These are phyloP conservation scores for Curvularia spicifera DNA, from an alignment of 2,329 filamentous ascomycete species.

Conservation along the genomic window DNA sequence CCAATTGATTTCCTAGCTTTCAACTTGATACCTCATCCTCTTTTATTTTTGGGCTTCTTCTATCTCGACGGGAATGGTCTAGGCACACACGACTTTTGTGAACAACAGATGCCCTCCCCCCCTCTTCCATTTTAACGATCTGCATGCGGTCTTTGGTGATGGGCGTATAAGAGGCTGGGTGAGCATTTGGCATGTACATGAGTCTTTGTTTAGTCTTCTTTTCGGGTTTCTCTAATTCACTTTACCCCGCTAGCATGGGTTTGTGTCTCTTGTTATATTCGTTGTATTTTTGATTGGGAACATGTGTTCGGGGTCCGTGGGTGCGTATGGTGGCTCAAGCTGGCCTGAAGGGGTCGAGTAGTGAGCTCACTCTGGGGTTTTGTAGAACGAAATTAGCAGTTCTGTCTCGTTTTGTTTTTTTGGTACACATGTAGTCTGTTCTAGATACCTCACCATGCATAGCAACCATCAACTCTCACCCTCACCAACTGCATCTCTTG, in stretches of 20 bases:
- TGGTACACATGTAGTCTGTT: too few relatives aligned
- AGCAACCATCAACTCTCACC: background rate
- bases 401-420: too few relatives aligned
- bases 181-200: slow-evolving; percentile 1
- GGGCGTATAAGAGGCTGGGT: background rate
- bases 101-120: background rate
- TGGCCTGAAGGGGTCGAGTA: too few relatives aligned
- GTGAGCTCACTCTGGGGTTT: too few relatives aligned
- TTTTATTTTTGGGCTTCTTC: background rate
- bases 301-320: background rate
- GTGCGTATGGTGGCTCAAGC: background rate
- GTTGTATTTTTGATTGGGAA: background rate
- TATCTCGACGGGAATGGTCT: background rate
- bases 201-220: background rate
- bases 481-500: slow-evolving; percentile 5
- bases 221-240: background rate
- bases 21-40: background rate
- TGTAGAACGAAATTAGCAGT: too few relatives aligned
- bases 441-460: background rate
- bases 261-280: background rate
- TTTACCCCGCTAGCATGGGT: background rate
- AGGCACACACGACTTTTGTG: background rate
- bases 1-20: too few relatives aligned
- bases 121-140: background rate
- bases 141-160: background rate